A percentile compares a stretch with the other conserved stretches of the same genome.
phyloP scores from a whole-genome alignment of 306 rosid species.

The Oxytropis ochrocephala region DNA sequence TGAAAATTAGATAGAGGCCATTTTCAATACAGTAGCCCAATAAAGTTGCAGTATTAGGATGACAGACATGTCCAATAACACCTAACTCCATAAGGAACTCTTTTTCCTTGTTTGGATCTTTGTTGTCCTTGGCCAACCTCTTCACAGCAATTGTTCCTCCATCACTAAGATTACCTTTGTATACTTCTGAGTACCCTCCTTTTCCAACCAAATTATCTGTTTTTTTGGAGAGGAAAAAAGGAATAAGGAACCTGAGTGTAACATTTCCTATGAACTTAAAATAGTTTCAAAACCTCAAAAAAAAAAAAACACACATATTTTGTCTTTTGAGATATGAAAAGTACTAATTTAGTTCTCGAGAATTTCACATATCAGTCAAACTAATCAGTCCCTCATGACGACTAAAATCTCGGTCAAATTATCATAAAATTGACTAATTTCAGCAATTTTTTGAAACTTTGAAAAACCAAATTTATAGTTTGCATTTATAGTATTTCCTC shows the following conservation, averaged over 20 bases:
- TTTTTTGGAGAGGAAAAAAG: background rate
- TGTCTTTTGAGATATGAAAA: too few relatives aligned
- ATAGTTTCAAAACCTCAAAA: background rate
- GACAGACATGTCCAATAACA: slow-evolving; percentile 79
- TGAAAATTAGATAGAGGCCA: slow-evolving; percentile 73
- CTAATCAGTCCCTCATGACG: too few relatives aligned
- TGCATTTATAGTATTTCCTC: too few relatives aligned
- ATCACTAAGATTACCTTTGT: slow-evolving; percentile 60
- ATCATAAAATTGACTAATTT: too few relatives aligned
- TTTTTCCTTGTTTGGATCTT: slow-evolving; percentile 70
- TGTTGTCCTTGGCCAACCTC: slow-evolving; percentile 78
- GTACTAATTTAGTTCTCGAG: too few relatives aligned
- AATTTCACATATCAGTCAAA: too few relatives aligned
- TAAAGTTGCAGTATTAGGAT: slow-evolving; percentile 72
- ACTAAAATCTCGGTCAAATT: too few relatives aligned
- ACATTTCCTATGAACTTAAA: background rate
- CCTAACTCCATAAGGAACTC: slow-evolving; percentile 92
- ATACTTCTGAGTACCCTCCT: slow-evolving; percentile 94
- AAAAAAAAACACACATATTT: too few relatives aligned
- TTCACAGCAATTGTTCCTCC: slow-evolving; percentile 77
- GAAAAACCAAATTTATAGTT: too few relatives aligned
- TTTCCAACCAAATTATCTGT: slow-evolving; percentile 72
- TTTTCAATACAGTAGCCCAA: slow-evolving; percentile 82
- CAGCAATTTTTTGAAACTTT: too few relatives aligned
- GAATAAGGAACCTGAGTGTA: background rate